A percentile compares a stretch with the other conserved stretches of the same genome.
Evolutionary conservation across 768 basidiomycete species (phyloP).

Genomic region (Tricholoma flavovirens): DNA sequence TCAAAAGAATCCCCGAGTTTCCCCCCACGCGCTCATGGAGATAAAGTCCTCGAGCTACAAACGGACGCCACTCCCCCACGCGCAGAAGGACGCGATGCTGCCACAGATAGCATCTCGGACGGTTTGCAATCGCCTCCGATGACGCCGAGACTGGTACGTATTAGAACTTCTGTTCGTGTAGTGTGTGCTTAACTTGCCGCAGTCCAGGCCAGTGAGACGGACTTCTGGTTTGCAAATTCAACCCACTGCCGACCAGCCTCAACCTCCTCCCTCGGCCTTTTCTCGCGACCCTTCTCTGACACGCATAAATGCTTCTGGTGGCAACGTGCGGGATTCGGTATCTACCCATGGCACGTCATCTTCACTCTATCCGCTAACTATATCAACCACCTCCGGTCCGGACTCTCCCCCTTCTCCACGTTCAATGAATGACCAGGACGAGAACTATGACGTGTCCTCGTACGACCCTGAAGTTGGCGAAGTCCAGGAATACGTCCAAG

Average conservation of each 20-base stretch:
- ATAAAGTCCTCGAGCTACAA: slow-evolving; percentile 2
- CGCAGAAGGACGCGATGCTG: slow-evolving; percentile 3
- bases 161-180: slow-evolving; percentile 7
- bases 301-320: slow-evolving; percentile 22
- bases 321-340: slow-evolving; percentile 49
- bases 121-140: slow-evolving; percentile 11
- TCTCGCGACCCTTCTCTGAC: slow-evolving; percentile 42
- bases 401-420: slow-evolving; percentile 62
- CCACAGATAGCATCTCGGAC: background rate
- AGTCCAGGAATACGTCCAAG: slow-evolving; percentile 50
- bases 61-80: background rate
- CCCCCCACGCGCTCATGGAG: slow-evolving; percentile 20
- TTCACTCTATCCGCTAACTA: slow-evolving; percentile 72
- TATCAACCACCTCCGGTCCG: slow-evolving; percentile 55
- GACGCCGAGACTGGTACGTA: slow-evolving; percentile 32
- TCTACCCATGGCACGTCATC: slow-evolving; percentile 65
- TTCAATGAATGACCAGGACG: slow-evolving; percentile 42
- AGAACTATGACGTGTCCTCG: slow-evolving; percentile 40
- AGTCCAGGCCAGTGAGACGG: slow-evolving; percentile 10
- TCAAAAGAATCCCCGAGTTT: slow-evolving; percentile 8
- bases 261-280: slow-evolving; percentile 41
- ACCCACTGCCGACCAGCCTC: slow-evolving; percentile 19
- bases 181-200: slow-evolving; percentile 6
- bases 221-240: slow-evolving; percentile 17
- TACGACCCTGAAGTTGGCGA: slow-evolving; percentile 45